Percentiles rank a stretch among this genome's conserved stretches.
Conservation (phyloP, 768 basidiomycete genomes). For the Tylopilus vinaceipallidus region DNA sequence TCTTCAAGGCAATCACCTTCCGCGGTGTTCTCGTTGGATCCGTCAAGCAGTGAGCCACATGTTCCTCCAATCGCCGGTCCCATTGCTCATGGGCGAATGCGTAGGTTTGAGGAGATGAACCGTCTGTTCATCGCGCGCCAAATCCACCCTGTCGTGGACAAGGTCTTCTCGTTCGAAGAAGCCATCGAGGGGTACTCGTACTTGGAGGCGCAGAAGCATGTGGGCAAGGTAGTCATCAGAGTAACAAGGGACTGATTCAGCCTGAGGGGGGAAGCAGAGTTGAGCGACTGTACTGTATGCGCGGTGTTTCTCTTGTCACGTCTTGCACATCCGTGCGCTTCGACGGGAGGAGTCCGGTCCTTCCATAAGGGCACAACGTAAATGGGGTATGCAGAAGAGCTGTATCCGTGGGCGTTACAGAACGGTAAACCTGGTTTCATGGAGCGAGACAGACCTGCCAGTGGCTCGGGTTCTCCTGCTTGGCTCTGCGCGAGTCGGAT, state of each 20-base stretch:
- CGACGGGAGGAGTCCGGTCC: too few relatives aligned
- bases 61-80: neutral
- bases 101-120: conserved; percentile 54
- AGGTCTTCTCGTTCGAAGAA: conserved; percentile 58
- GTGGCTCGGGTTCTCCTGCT: too few relatives aligned
- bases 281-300: too few relatives aligned
- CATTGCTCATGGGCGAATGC: neutral
- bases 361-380: too few relatives aligned
- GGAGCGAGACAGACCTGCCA: too few relatives aligned
- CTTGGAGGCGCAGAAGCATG: conserved; percentile 52
- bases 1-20: conserved; percentile 41
- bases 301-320: too few relatives aligned
- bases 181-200: conserved; percentile 50
- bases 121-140: conserved; percentile 42
- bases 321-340: too few relatives aligned
- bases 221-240: conserved; percentile 61
- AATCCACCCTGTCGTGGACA: conserved; percentile 53
- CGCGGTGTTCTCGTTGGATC: conserved; percentile 58
- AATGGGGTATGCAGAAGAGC: too few relatives aligned
- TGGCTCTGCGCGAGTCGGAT: too few relatives aligned
- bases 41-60: conserved; percentile 49
- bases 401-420: too few relatives aligned
- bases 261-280: too few relatives aligned
- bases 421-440: too few relatives aligned
- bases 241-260: conserved; percentile 31